Evolutionary conservation across 768 basidiomycete genomes (phyloP).

Genomic region (Suillus occidentalis): DNA sequence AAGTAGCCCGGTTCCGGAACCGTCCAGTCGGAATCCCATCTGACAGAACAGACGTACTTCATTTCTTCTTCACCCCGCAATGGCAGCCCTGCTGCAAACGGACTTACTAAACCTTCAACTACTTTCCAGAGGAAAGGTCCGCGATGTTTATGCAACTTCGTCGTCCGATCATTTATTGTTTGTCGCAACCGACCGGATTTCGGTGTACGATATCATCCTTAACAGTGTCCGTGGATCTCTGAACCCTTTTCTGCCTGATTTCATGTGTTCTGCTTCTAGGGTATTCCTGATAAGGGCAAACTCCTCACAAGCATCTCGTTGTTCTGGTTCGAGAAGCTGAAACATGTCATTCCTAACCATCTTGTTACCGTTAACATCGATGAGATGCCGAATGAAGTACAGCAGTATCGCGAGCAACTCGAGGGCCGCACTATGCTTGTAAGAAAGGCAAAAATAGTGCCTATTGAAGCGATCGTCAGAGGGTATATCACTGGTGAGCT

Average conservation of each 20-base stretch:
- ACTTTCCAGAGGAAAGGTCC: slow-evolving; percentile 90
- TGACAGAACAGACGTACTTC: neutral
- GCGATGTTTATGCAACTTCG: slow-evolving; percentile 86
- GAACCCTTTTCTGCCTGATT: slow-evolving; percentile 5
- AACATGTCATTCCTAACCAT: slow-evolving; percentile 83
- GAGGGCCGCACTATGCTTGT: slow-evolving; percentile 91
- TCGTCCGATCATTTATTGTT: slow-evolving; percentile 79
- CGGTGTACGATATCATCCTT: slow-evolving; percentile 94
- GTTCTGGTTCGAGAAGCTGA: slow-evolving; percentile 92
- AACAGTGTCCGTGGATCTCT: slow-evolving; percentile 67
- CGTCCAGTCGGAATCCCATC: neutral
- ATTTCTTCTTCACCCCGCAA: slow-evolving; percentile 10
- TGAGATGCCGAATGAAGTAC: slow-evolving; percentile 81
- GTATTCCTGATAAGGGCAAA: slow-evolving; percentile 91
- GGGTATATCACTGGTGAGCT: slow-evolving; percentile 91
- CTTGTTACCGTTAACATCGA: slow-evolving; percentile 75
- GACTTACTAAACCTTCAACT: slow-evolving; percentile 63
- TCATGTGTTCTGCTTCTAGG: slow-evolving; percentile 46
- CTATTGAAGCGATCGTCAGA: slow-evolving; percentile 93
- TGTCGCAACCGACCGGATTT: slow-evolving; percentile 94
- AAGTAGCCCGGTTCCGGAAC: neutral
- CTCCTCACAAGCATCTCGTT: slow-evolving; percentile 87
- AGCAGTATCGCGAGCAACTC: slow-evolving; percentile 78
- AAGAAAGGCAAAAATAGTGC: slow-evolving; percentile 81
- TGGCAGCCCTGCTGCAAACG: slow-evolving; percentile 50